Conservation (phyloP, 2,329 filamentous ascomycete species). For the Beauveria australis region DNA sequence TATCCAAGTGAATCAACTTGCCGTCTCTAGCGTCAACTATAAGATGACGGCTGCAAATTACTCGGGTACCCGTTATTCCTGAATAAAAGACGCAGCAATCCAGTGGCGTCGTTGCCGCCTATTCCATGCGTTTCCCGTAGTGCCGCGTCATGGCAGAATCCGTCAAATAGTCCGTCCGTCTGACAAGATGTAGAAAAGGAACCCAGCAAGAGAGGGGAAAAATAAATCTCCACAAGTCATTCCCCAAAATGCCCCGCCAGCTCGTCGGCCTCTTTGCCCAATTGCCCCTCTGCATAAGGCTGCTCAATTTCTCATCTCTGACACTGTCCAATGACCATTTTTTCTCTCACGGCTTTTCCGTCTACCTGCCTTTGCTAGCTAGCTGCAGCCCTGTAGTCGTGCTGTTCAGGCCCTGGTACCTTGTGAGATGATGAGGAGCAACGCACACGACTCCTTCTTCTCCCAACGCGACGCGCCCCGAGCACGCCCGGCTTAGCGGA, state of each 20-base stretch:
- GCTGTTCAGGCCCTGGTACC: neutral
- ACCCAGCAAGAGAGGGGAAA: neutral
- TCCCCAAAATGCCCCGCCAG: constrained; percentile 5
- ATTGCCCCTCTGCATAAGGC: neutral
- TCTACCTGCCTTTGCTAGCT: neutral
- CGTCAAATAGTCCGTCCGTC: too few species aligned
- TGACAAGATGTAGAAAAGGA: neutral
- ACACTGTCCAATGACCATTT: neutral
- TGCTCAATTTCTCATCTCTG: neutral
- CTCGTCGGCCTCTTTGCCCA: neutral
- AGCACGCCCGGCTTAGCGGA: neutral
- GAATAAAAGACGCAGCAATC: neutral
- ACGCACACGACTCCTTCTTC: constrained; percentile 1
- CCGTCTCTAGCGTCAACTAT: neutral
- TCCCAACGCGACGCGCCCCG: constrained; percentile 3
- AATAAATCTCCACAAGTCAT: neutral
- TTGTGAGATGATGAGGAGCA: neutral
- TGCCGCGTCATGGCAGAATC: neutral
- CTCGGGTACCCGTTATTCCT: too few species aligned
- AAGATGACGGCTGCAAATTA: neutral
- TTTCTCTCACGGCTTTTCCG: neutral
- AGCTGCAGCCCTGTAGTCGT: neutral
- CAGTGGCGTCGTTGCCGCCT: too few species aligned
- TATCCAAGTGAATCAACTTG: too few species aligned
- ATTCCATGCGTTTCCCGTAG: neutral